Percentiles rank a stretch among this genome's conserved stretches.
These are phyloP conservation scores for Thuja plicata DNA, from an alignment of 83 land plant species.

Conservation along the genomic window DNA sequence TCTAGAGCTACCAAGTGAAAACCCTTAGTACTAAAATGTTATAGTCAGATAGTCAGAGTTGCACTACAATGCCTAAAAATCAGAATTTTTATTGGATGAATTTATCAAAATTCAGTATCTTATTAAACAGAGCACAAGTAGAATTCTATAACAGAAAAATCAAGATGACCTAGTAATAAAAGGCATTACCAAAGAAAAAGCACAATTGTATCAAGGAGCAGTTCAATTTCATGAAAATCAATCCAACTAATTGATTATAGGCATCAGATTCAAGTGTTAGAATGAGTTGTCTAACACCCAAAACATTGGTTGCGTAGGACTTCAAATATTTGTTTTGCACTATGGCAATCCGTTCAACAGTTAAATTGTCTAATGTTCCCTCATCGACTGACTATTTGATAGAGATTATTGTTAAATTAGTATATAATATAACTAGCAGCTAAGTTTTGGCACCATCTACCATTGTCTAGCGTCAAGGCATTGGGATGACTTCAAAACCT, in stretches of 20 bases:
- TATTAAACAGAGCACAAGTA: too few species aligned
- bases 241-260: neutral
- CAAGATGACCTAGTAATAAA: too few species aligned
- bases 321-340: neutral
- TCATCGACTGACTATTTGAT: too few species aligned
- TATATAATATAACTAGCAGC: neutral
- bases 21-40: too few species aligned
- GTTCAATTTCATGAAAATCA: neutral
- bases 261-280: neutral
- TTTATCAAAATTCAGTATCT: too few species aligned
- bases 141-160: too few species aligned
- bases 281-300: neutral
- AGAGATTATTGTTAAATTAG: neutral
- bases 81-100: too few species aligned
- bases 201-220: neutral
- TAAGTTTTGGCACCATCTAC: neutral
- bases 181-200: neutral
- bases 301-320: neutral
- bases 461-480: neutral
- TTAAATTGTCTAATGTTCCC: too few species aligned
- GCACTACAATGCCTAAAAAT: too few species aligned
- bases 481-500: neutral
- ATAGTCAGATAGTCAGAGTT: too few species aligned
- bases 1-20: too few species aligned
- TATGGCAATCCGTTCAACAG: neutral